phyloP scores from a whole-genome alignment of 257 asterid genomes.

The Nicotiana noctiflora region DNA sequence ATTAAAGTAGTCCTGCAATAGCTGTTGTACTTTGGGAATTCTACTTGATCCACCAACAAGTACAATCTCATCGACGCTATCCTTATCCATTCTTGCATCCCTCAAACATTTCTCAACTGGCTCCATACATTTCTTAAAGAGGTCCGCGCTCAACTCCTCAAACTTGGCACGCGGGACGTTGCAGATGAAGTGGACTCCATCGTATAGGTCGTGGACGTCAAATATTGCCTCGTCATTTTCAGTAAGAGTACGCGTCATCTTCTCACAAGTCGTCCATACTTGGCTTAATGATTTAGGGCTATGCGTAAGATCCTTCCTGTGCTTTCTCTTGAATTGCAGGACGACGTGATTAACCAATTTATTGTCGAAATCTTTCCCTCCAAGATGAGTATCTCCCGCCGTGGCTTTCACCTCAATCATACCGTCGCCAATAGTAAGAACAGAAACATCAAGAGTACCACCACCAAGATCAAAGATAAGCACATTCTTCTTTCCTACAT shows the following conservation, averaged over 20 bases:
- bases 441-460: conserved; percentile 11
- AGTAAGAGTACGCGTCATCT: conserved; percentile 1
- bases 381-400: conserved; percentile 14
- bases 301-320: conserved; percentile 5
- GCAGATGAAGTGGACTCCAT: not conserved
- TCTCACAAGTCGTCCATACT: conserved; percentile 9
- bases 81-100: conserved; percentile 7
- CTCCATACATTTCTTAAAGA: conserved; percentile 3
- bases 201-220: not conserved
- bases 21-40: conserved; percentile 5
- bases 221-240: not conserved
- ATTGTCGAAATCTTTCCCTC: conserved; percentile 9
- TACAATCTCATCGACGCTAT: not conserved
- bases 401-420: conserved; percentile 14
- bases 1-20: conserved; percentile 4
- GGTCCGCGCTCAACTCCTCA: conserved; percentile 5
- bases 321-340: conserved; percentile 8
- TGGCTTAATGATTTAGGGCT: not conserved
- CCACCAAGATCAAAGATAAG: conserved; percentile 11
- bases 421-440: not conserved
- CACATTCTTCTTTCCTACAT: conserved; percentile 21
- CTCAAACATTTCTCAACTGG: conserved; percentile 14
- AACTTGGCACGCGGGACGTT: not conserved
- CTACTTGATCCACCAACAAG: conserved; percentile 11
- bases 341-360: conserved; percentile 1